Evolutionary conservation across 768 basidiomycete genomes (phyloP), one percentile per base, ranked within the genome.

Genomic region (Hirschioporus abietinus): DNA sequence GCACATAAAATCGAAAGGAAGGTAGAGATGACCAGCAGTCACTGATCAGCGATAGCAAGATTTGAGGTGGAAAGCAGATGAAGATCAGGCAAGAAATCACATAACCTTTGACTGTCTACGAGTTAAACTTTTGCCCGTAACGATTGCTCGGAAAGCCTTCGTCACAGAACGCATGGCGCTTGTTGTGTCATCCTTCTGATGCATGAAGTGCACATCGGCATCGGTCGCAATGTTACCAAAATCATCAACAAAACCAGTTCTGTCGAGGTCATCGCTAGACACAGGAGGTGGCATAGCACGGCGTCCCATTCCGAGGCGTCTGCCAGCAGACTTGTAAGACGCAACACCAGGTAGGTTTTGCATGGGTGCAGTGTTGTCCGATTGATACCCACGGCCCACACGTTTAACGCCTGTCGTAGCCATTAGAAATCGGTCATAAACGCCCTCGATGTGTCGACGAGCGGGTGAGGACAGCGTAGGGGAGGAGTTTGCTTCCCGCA

Each of bases 341-440:
- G 72, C 36, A 64, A 72, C 68, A 58, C 61, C 71, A 18, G 76
- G 69, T 52, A 74, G 76, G 67, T 80, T 79, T 6, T 75, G 75
- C 57, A 82, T 72, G 2, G 85, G 81, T 25, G 79, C 82, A 64
- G 77, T 65, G 68, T 84, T 84, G 64, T 91, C 85, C 1, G 90
- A 92, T 75, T 93, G 90, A 71, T 93, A 93, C 7, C 92, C 92
- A 71, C 86, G 88, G 3, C 92, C 92, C 8, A 90, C 77, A 30
- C 91, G 89, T 72, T 88, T 92, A 57, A 94, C 91, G 27, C 89
- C 89, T 1, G 88, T 85, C 0, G 90, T 91, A 12, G 91, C 88
- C 89, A 92, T 90, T 30, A 93, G 80, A 79, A 93, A 89, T 58
- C 89, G 86, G 70, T 94, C 92, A 68, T 93, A 94, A 20, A 90